These are phyloP conservation scores for Blumeria hordei DNA, from an alignment of 2,329 filamentous ascomycete genomes.

Conservation along the genomic window DNA sequence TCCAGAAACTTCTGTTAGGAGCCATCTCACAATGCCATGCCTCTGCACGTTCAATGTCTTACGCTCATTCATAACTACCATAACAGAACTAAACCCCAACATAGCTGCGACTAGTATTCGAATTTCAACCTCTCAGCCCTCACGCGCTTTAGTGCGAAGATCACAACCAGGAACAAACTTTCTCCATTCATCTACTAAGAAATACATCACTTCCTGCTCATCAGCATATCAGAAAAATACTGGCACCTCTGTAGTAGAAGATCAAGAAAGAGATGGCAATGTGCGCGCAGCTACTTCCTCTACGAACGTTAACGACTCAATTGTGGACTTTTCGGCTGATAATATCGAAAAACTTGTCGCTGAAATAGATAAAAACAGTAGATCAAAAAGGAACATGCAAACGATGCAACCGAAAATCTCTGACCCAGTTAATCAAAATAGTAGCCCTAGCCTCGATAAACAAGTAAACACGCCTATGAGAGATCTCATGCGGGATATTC, in stretches of 20 bases:
- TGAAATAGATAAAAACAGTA: constrained; percentile 3
- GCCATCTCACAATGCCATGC: background rate
- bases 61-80: background rate
- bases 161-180: background rate
- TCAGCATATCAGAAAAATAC: background rate
- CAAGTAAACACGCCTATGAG: background rate
- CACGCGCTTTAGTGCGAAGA: background rate
- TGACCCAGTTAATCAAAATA: background rate
- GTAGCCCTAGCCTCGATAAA: background rate
- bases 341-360: constrained; percentile 15
- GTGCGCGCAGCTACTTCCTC: background rate
- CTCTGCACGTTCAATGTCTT: background rate
- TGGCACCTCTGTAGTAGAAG: background rate
- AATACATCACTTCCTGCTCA: background rate
- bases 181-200: background rate
- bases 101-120: background rate
- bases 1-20: no score
- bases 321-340: constrained; percentile 17
- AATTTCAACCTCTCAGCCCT: background rate
- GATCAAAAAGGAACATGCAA: background rate
- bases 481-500: constrained; percentile 1
- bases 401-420: background rate
- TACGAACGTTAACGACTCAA: constrained; percentile 4
- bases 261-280: background rate
- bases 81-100: background rate